Base-by-base conservation (phyloP, 2,329 filamentous ascomycete genomes). In the Clonostachys rhizophaga region DNA sequence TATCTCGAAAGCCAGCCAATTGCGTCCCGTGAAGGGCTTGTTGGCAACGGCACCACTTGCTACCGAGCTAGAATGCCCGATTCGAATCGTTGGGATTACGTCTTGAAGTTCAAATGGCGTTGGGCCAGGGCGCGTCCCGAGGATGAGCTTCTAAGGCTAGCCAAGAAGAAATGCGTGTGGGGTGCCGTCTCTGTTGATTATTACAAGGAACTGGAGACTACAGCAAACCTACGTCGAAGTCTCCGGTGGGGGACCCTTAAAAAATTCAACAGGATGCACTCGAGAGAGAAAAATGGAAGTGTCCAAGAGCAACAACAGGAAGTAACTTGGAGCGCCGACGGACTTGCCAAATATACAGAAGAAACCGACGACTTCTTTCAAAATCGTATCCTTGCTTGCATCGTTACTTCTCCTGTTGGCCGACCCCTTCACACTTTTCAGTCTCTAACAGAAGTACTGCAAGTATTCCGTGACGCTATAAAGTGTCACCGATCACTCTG, bases 51-150 rank as follows among this genome's bases (percentile, higher is more conserved):
- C 6, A 39, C 36, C 2, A 39, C 36, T 39, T 39, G 36, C 36
- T 39, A 39, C 10, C 36, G 36, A 6, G 36, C 36, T 40, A 60
- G 49, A 53, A 50, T 20, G 20, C 49, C 52, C 36, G 47, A 46
- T 44, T 60, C 60, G 5, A 42, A 50, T 49, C 48, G 34, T 52
- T 65, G 58, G 58, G 44, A 54, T 43, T 55, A 54, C 47, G 55
- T 58, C 45, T 36, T 65, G 20, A 65, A 65, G 45, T 61, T 62
- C 47, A 63, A 61, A 47, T 66, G 62, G 63, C 61, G 62, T 17
- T 61, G 56, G 58, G 56, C 52, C 5, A 55, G 53, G 41, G 50
- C 57, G 0, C 58, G 56, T 47, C 52, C 58, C 2, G 64, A 68
- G 49, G 54, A 61, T 20, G 59, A 66, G 52, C 54, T 67, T 47